A percentile compares a stretch with the other conserved stretches of the same genome.
Conservation (phyloP, 2,329 filamentous ascomycete species). For the Phaeophleospora eucalypticola region DNA sequence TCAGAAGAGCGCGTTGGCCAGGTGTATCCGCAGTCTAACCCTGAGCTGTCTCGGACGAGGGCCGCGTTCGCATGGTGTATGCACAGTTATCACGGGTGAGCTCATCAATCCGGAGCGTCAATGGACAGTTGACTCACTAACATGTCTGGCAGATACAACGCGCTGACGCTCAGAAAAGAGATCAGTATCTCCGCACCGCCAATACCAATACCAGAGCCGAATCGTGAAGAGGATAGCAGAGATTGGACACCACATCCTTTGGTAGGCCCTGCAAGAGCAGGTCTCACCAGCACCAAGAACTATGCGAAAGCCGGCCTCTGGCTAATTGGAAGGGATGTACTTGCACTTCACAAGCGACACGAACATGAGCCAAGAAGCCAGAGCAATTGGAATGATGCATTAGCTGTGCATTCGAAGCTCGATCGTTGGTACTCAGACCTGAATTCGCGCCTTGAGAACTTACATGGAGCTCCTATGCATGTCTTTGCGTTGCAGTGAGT, state of each 20-base stretch:
- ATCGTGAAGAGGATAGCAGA: slow-evolving; percentile 3
- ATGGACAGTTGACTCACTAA: no score
- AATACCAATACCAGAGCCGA: slow-evolving; percentile 1
- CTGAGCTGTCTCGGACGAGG: slow-evolving; percentile 1
- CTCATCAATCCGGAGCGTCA: not conserved
- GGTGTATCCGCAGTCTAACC: slow-evolving; percentile 3
- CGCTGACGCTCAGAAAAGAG: slow-evolving; percentile 5
- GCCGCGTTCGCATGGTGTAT: slow-evolving; percentile 10
- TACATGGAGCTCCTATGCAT: slow-evolving; percentile 10
- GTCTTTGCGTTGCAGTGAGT: slow-evolving; percentile 11
- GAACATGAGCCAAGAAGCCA: not conserved
- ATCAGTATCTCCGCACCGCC: not conserved
- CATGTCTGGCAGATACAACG: slow-evolving; percentile 4
- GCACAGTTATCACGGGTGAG: slow-evolving; percentile 11
- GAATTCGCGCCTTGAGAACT: slow-evolving; percentile 1
- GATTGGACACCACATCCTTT: slow-evolving; percentile 8
- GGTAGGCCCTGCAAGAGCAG: slow-evolving; percentile 1
- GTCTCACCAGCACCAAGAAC: slow-evolving; percentile 8
- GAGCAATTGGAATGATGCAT: slow-evolving; percentile 4
- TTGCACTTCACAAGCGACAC: slow-evolving; percentile 1
- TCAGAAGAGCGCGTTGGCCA: not conserved
- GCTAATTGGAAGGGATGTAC: slow-evolving; percentile 4
- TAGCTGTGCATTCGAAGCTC: slow-evolving; percentile 1
- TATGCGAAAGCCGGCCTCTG: slow-evolving; percentile 8
- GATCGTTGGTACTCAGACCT: slow-evolving; percentile 2